Evolutionary conservation across 176 grass and related monocot species (phyloP).

Genomic region (Melocanna baccifera): DNA sequence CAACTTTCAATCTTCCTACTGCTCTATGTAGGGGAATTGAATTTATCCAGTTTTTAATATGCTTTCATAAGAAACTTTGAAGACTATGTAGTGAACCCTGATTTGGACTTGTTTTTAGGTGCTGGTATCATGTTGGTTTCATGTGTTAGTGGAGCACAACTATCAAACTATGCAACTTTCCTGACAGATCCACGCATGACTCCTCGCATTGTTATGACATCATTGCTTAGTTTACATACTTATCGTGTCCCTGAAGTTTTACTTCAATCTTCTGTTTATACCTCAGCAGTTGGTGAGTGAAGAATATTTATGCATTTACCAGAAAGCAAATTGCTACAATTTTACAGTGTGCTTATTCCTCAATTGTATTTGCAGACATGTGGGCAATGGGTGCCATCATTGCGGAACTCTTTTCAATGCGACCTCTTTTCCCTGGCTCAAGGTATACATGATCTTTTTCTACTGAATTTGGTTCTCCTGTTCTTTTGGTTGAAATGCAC

Average conservation of each 20-base stretch:
- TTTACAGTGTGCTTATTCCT: slow-evolving; percentile 6
- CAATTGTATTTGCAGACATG: slow-evolving; percentile 61
- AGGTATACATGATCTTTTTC: slow-evolving; percentile 48
- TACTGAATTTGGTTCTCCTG: not conserved
- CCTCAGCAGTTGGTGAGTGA: slow-evolving; percentile 89
- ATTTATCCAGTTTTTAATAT: no score
- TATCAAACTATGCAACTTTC: slow-evolving; percentile 94
- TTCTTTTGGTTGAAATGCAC: not conserved
- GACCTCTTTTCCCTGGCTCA: slow-evolving; percentile 95
- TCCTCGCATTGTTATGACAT: slow-evolving; percentile 98
- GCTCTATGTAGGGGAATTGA: no score
- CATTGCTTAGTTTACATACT: slow-evolving; percentile 72
- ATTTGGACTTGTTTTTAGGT: slow-evolving; percentile 41
- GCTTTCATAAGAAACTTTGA: not conserved
- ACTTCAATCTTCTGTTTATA: slow-evolving; percentile 88
- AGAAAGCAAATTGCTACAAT: not conserved
- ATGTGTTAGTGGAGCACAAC: slow-evolving; percentile 90
- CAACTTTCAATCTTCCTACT: no score
- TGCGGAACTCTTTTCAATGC: slow-evolving; percentile 85
- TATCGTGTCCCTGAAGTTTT: slow-evolving; percentile 96
- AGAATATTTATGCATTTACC: slow-evolving; percentile 25
- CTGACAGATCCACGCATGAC: slow-evolving; percentile 86
- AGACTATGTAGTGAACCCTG: not conserved
- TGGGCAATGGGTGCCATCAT: slow-evolving; percentile 99
- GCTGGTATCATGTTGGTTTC: slow-evolving; percentile 97